phyloP scores from a whole-genome alignment of 75 land plant species.

The Cupressus sempervirens region DNA sequence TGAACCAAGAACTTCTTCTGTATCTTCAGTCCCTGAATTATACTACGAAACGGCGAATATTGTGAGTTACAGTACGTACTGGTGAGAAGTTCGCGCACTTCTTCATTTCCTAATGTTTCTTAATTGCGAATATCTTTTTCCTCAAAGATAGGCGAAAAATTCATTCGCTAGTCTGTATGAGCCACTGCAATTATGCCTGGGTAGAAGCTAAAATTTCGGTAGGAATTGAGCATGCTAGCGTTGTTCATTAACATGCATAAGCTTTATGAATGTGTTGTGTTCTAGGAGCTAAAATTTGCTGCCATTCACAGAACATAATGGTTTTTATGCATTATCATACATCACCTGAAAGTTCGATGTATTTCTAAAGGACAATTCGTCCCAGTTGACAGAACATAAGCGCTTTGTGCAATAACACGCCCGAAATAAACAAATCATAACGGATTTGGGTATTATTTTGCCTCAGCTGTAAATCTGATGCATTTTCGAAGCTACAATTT shows the following conservation, averaged over 20 bases:
- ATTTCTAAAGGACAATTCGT: not conserved
- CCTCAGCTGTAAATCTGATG: not conserved
- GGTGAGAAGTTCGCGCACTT: too few species aligned
- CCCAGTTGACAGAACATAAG: not conserved
- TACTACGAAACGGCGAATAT: too few species aligned
- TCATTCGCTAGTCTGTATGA: too few species aligned
- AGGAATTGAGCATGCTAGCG: not conserved
- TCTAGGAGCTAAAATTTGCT: not conserved
- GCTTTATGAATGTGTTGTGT: not conserved
- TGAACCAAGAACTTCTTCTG: too few species aligned
- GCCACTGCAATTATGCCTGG: too few species aligned
- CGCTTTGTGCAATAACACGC: not conserved
- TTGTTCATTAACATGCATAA: not conserved
- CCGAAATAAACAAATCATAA: not conserved
- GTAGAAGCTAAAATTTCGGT: too few species aligned
- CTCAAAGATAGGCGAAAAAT: too few species aligned
- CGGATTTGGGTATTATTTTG: not conserved
- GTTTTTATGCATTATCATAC: not conserved
- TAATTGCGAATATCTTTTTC: too few species aligned
- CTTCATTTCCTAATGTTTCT: too few species aligned
- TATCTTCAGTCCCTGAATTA: too few species aligned
- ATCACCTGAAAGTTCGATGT: not conserved
- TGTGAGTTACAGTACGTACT: too few species aligned
- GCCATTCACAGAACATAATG: not conserved
- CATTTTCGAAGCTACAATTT: too few species aligned